Conservation (phyloP, 176 grass and related monocot species). For the Miscanthus lutarioriparius region DNA sequence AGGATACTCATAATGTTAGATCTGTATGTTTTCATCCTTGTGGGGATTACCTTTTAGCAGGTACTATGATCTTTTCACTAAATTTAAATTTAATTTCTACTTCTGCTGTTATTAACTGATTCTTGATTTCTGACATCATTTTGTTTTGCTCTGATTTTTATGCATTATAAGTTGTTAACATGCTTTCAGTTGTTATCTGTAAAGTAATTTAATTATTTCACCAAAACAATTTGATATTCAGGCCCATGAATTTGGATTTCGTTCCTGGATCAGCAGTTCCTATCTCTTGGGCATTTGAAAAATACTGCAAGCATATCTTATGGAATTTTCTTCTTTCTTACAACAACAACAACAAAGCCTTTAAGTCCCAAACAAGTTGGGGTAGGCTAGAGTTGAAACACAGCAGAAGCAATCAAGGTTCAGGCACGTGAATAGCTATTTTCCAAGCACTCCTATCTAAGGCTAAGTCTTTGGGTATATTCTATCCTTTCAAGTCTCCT, state of each 20-base stretch:
- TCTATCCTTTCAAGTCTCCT: too few species aligned
- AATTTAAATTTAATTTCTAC: slow-evolving; percentile 18
- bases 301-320: background rate
- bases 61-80: slow-evolving; percentile 44
- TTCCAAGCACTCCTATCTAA: too few species aligned
- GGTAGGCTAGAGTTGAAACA: too few species aligned
- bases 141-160: slow-evolving; percentile 8
- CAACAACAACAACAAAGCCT: too few species aligned
- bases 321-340: background rate
- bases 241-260: slow-evolving; percentile 3
- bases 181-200: background rate
- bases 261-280: background rate
- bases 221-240: background rate
- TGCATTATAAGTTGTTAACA: background rate
- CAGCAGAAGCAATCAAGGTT: too few species aligned
- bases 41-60: slow-evolving; percentile 91
- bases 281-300: slow-evolving; percentile 8
- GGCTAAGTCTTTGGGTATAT: too few species aligned
- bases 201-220: background rate
- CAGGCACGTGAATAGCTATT: too few species aligned
- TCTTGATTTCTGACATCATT: slow-evolving; percentile 21
- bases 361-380: too few species aligned
- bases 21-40: slow-evolving; percentile 99
- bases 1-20: slow-evolving; percentile 99
- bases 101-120: slow-evolving; percentile 16